A percentile compares a stretch with the other conserved stretches of the same genome.
Evolutionary conservation across 2,329 filamentous ascomycete species (phyloP).

Genomic region (Teratosphaeria nubilosa): DNA sequence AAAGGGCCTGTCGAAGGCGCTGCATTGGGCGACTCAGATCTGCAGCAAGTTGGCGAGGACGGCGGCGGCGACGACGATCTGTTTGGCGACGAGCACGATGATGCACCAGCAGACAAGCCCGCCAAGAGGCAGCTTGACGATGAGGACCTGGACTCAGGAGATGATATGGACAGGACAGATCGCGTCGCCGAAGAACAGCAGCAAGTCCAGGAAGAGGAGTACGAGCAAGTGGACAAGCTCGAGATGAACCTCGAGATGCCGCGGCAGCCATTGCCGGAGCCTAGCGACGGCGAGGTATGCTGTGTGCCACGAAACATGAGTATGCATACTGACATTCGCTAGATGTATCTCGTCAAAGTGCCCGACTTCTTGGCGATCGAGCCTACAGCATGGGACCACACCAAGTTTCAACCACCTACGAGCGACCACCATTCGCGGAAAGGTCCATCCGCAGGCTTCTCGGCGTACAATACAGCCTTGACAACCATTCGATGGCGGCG

Average conservation of each 20-base stretch:
- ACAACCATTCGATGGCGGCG: conserved; percentile 60
- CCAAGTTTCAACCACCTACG: conserved; percentile 55
- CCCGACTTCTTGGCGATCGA: conserved; percentile 63
- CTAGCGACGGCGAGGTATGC: conserved; percentile 58
- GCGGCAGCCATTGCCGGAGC: conserved; percentile 60
- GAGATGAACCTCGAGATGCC: conserved; percentile 55
- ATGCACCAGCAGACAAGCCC: conserved; percentile 9
- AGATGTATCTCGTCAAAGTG: conserved; percentile 62
- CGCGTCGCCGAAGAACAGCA: conserved; percentile 44
- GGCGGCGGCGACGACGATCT: conserved; percentile 34
- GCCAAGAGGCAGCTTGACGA: conserved; percentile 40
- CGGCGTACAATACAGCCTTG: conserved; percentile 53
- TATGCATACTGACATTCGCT: neutral
- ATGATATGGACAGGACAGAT: conserved; percentile 55
- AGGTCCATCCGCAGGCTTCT: conserved; percentile 40
- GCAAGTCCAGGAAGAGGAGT: conserved; percentile 32
- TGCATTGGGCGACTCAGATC: conserved; percentile 6
- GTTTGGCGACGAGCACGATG: conserved; percentile 34
- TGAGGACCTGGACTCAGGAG: conserved; percentile 52
- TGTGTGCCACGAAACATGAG: neutral
- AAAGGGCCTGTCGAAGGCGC: conserved; percentile 3
- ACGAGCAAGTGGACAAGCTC: conserved; percentile 34
- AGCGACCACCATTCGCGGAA: conserved; percentile 45
- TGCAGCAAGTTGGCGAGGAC: conserved; percentile 19
- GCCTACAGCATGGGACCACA: conserved; percentile 55